phyloP scores from a whole-genome alignment of 805 yeast species.

The Saitoella complicata region DNA sequence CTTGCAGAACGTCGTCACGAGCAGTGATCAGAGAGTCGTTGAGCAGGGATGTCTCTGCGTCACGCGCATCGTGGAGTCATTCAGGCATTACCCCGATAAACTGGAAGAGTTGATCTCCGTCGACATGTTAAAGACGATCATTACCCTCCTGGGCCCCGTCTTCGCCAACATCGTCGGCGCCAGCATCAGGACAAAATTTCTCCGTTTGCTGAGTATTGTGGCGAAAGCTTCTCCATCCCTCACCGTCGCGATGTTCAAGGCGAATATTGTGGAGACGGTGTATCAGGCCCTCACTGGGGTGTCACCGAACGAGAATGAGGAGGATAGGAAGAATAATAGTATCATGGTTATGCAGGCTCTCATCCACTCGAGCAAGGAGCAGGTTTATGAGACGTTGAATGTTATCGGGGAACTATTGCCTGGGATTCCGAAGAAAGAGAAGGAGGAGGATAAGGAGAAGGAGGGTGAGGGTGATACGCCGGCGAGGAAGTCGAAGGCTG shows the following conservation, averaged over 20 bases:
- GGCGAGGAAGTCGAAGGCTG: constrained; percentile 18
- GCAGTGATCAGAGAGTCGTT: constrained; percentile 39
- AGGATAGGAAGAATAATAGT: constrained; percentile 19
- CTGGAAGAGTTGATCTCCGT: constrained; percentile 30
- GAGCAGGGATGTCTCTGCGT: constrained; percentile 54
- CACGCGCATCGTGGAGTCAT: constrained; percentile 38
- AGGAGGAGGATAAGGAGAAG: neutral
- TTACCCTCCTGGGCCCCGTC: constrained; percentile 7
- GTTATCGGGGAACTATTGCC: constrained; percentile 49
- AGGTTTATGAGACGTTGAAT: constrained; percentile 37
- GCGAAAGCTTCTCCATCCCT: constrained; percentile 29
- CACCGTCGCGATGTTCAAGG: constrained; percentile 31
- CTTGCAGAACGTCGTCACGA: constrained; percentile 36
- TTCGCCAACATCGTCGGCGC: constrained; percentile 8
- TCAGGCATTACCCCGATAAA: constrained; percentile 26
- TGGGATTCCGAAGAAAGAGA: constrained; percentile 10
- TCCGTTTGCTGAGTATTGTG: constrained; percentile 28
- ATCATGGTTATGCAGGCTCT: constrained; percentile 46
- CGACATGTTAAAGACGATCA: constrained; percentile 19
- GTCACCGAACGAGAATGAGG: constrained; percentile 18
- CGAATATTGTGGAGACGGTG: constrained; percentile 33
- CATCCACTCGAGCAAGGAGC: constrained; percentile 57
- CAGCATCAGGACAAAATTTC: constrained; percentile 6
- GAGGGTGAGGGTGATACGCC: constrained; percentile 13
- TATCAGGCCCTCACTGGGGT: constrained; percentile 35